Conservation (phyloP, 2,329 filamentous ascomycete genomes). For the Macrophomina phaseolina region DNA sequence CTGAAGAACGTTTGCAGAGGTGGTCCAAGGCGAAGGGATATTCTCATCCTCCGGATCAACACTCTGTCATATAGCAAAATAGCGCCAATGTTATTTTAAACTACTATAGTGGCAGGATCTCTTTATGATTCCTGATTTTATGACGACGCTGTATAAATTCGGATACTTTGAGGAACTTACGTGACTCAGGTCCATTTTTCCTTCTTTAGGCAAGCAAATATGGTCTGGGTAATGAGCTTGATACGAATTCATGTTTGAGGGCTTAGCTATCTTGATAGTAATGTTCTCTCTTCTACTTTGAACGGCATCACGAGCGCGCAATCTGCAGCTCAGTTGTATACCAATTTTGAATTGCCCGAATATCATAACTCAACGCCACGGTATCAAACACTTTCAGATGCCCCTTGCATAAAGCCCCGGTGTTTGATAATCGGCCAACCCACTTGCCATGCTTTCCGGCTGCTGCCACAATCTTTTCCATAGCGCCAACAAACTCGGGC, state of each 20-base stretch:
- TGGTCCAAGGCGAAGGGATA: not conserved
- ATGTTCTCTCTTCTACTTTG: not conserved
- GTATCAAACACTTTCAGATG: conserved; percentile 49
- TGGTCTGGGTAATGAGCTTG: not conserved
- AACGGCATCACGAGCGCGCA: not conserved
- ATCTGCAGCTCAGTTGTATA: conserved; percentile 39
- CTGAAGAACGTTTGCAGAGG: not conserved
- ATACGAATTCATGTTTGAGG: not conserved
- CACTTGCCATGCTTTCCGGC: conserved; percentile 69
- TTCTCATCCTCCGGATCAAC: no score
- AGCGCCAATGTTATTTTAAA: not conserved
- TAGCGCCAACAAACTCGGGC: conserved; percentile 64
- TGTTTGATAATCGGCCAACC: conserved; percentile 60
- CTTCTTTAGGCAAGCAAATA: not conserved
- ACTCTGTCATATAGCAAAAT: not conserved
- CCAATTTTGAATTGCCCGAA: conserved; percentile 58
- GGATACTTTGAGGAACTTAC: not conserved
- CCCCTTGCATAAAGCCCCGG: conserved; percentile 48
- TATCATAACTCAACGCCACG: conserved; percentile 54
- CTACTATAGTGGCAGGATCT: not conserved
- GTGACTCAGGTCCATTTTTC: not conserved
- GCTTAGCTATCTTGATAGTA: not conserved
- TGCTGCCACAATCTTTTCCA: conserved; percentile 57
- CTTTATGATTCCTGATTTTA: not conserved
- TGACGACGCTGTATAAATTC: not conserved